Conservation (phyloP, 2,329 filamentous ascomycete genomes). For the Podosphaera xanthii region DNA sequence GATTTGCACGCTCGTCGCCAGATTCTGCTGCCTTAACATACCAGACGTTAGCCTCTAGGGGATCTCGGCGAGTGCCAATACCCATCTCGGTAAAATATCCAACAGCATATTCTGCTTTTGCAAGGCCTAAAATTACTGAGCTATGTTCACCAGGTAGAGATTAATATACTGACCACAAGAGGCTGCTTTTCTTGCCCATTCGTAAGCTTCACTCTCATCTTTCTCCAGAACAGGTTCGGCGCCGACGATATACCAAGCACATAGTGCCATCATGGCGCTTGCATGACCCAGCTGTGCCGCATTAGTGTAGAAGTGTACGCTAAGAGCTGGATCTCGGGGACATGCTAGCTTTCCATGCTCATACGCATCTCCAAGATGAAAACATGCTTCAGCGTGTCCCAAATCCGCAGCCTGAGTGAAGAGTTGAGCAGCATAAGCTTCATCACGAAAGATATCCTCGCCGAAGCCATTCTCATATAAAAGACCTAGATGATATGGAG, state of each 20-base stretch:
- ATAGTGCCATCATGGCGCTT: slow-evolving; percentile 90
- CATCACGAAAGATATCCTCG: slow-evolving; percentile 81
- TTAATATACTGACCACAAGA: slow-evolving; percentile 44
- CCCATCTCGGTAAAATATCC: slow-evolving; percentile 98
- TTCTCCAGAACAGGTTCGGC: slow-evolving; percentile 81
- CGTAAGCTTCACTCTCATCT: slow-evolving; percentile 87
- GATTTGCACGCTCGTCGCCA: slow-evolving; percentile 73
- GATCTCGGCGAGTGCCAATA: slow-evolving; percentile 80
- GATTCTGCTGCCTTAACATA: slow-evolving; percentile 89
- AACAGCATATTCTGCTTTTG: slow-evolving; percentile 71
- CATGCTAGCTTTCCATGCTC: slow-evolving; percentile 78
- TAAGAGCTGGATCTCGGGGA: slow-evolving; percentile 74
- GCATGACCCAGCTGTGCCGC: slow-evolving; percentile 70
- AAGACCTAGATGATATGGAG: slow-evolving; percentile 72
- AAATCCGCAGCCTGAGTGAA: slow-evolving; percentile 88
- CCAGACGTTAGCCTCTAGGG: slow-evolving; percentile 95
- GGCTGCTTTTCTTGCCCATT: slow-evolving; percentile 78
- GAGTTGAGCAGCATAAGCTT: slow-evolving; percentile 73
- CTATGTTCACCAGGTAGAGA: not conserved
- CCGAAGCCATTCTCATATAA: slow-evolving; percentile 87
- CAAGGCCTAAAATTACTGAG: slow-evolving; percentile 11
- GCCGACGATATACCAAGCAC: slow-evolving; percentile 95
- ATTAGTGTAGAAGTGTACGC: slow-evolving; percentile 90
- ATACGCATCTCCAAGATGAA: slow-evolving; percentile 84
- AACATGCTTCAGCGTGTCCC: slow-evolving; percentile 68